These are phyloP conservation scores for Diophrys sp. DNA, from an alignment of 73 alveolate genomes.

Conservation along the genomic window DNA sequence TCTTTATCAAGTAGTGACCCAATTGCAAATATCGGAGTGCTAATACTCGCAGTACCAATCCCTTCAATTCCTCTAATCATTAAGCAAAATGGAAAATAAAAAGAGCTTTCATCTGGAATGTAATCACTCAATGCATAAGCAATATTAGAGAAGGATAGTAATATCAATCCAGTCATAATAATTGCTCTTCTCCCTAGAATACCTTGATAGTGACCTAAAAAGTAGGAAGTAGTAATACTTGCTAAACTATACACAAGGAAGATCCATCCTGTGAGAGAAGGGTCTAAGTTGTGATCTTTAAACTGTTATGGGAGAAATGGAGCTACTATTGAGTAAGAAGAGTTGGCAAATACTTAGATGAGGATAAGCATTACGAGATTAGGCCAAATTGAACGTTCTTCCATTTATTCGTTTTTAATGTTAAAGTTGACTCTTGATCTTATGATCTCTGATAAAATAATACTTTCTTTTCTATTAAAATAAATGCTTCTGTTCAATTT, in stretches of 20 bases:
- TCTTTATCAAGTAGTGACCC: background rate
- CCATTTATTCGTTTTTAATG: too few relatives aligned
- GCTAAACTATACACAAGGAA: constrained; percentile 10
- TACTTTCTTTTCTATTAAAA: too few relatives aligned
- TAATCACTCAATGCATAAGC: background rate
- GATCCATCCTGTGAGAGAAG: background rate
- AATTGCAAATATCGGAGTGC: background rate
- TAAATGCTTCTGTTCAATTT: too few relatives aligned
- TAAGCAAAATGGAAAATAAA: background rate
- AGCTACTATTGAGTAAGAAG: constrained; percentile 13
- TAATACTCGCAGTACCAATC: background rate
- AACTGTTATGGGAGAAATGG: constrained; percentile 22
- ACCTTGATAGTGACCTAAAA: background rate
- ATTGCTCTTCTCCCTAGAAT: constrained; percentile 4
- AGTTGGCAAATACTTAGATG: too few relatives aligned
- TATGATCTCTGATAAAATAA: too few relatives aligned
- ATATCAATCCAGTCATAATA: background rate
- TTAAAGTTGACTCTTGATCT: too few relatives aligned
- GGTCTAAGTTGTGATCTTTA: background rate
- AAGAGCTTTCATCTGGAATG: background rate
- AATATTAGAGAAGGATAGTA: background rate
- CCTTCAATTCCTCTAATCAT: background rate
- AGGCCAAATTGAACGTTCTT: too few relatives aligned
- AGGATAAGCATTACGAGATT: too few relatives aligned
- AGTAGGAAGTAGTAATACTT: background rate